Evolutionary conservation across 2,329 filamentous ascomycete genomes (phyloP).

Genomic region (Fusarium guadeloupense): DNA sequence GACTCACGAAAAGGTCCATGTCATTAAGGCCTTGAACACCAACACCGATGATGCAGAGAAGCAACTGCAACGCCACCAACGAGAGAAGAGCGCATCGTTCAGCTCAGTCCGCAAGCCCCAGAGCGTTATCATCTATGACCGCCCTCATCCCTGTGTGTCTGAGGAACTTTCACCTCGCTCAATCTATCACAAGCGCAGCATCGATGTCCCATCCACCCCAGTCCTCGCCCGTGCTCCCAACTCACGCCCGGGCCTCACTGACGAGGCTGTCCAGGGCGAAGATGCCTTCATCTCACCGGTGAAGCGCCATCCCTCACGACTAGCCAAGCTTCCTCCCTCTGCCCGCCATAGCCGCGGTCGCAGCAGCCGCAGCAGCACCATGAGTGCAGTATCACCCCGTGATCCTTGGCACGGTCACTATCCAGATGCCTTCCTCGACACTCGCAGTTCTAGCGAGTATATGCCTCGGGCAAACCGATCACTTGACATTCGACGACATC

Average conservation of each 20-base stretch:
- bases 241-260: constrained; percentile 68
- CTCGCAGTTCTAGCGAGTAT: constrained; percentile 49
- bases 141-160: constrained; percentile 37
- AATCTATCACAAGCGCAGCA: constrained; percentile 52
- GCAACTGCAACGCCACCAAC: constrained; percentile 36
- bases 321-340: constrained; percentile 59
- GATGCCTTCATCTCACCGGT: constrained; percentile 65
- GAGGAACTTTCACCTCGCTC: constrained; percentile 45
- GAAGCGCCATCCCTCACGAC: constrained; percentile 62
- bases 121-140: constrained; percentile 65
- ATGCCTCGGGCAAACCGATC: constrained; percentile 38
- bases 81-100: constrained; percentile 45
- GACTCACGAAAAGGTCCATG: constrained; percentile 46
- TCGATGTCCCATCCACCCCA: constrained; percentile 59
- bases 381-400: constrained; percentile 53
- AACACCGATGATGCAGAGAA: constrained; percentile 12
- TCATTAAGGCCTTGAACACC: constrained; percentile 27
- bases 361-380: constrained; percentile 56
- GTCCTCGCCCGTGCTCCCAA: constrained; percentile 69
- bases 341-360: constrained; percentile 52
- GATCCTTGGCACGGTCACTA: constrained; percentile 53
- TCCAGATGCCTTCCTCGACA: constrained; percentile 45
- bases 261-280: constrained; percentile 68
- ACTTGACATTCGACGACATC: constrained; percentile 43
- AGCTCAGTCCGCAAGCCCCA: constrained; percentile 57